phyloP scores from a whole-genome alignment of 148 eudicot species.

The Chenopodium quinoa region DNA sequence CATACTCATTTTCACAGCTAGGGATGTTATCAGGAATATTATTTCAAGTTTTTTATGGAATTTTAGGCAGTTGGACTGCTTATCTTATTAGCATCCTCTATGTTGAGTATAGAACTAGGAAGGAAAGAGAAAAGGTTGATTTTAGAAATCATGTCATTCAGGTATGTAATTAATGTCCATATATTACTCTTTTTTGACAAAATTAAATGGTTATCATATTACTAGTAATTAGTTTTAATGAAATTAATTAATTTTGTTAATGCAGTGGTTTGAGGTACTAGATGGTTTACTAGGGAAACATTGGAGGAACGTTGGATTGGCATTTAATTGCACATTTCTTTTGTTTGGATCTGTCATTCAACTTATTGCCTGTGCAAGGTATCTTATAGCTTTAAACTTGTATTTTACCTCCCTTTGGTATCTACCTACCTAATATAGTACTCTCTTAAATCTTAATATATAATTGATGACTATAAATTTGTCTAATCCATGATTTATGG shows the following conservation, averaged over 20 bases:
- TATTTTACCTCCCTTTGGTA: not conserved
- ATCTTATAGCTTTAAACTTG: slow-evolving; percentile 5
- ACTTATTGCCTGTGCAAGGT: slow-evolving; percentile 98
- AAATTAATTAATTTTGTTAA: not conserved
- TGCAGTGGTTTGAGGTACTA: slow-evolving; percentile 93
- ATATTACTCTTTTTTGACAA: too few relatives aligned
- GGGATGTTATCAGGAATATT: slow-evolving; percentile 82
- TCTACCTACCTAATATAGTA: slow-evolving; percentile 6
- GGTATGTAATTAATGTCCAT: slow-evolving; percentile 31
- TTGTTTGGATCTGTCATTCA: slow-evolving; percentile 96
- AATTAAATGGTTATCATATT: not conserved
- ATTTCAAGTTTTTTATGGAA: slow-evolving; percentile 81
- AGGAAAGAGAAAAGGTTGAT: slow-evolving; percentile 90
- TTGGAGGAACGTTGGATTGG: slow-evolving; percentile 98
- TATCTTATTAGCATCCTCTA: slow-evolving; percentile 86
- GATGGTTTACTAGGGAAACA: slow-evolving; percentile 90
- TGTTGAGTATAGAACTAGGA: slow-evolving; percentile 87
- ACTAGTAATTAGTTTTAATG: not conserved
- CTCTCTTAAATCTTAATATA: not conserved
- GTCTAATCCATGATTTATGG: not conserved
- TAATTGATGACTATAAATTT: not conserved
- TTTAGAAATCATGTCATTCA: slow-evolving; percentile 96
- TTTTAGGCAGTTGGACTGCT: slow-evolving; percentile 95
- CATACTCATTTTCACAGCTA: slow-evolving; percentile 94
- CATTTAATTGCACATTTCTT: slow-evolving; percentile 87